These are phyloP conservation scores for Chaetomium olivaceum DNA, from an alignment of 2,329 filamentous ascomycete genomes.

Conservation along the genomic window DNA sequence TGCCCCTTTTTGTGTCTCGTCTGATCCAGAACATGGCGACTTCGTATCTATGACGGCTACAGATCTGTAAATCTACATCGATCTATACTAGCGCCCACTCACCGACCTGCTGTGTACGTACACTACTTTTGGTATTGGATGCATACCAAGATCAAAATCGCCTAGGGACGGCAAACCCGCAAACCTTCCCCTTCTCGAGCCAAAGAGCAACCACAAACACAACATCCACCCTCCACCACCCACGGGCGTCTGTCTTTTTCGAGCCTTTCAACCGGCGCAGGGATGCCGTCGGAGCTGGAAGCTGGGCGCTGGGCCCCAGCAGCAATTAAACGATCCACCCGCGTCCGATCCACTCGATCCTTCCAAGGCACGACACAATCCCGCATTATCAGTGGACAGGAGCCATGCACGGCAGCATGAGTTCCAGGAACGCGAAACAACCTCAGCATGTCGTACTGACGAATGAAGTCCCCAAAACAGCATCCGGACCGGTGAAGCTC, in stretches of 20 bases:
- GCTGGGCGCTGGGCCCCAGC: neutral
- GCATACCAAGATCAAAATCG: neutral
- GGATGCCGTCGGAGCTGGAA: conserved; percentile 11
- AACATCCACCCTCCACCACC: no score
- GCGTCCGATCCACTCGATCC: conserved; percentile 6
- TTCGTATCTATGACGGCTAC: no score
- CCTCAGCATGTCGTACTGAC: conserved; percentile 14
- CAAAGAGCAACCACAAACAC: conserved; percentile 1
- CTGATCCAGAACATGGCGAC: neutral
- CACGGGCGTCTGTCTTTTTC: neutral
- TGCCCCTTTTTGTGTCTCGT: neutral
- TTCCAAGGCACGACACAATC: conserved; percentile 16
- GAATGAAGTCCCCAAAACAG: conserved; percentile 21
- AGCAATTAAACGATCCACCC: conserved; percentile 19
- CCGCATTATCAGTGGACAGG: conserved; percentile 18
- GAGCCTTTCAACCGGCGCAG: conserved; percentile 11
- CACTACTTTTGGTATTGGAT: neutral
- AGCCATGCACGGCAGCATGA: conserved; percentile 9
- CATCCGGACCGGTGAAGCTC: neutral
- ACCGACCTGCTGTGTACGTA: no score
- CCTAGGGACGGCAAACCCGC: neutral
- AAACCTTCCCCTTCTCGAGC: neutral
- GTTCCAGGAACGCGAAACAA: conserved; percentile 18
- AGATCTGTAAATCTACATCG: no score
- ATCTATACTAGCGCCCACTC: no score